Evolutionary conservation across 2,329 filamentous ascomycete species (phyloP).

Genomic region (Fusarium pseudonygamai): DNA sequence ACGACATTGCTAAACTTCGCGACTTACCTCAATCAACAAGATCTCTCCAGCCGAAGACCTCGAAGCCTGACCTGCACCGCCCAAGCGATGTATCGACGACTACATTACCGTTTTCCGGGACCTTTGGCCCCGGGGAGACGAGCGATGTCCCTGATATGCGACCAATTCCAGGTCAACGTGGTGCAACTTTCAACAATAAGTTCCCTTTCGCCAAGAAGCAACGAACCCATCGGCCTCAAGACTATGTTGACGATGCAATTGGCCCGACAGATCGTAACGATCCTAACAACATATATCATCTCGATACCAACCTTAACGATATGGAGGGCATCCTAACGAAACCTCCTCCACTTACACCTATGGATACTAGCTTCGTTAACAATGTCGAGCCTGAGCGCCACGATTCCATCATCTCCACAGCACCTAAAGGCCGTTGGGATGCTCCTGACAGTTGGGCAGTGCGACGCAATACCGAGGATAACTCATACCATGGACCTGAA

Average conservation of each 20-base stretch:
- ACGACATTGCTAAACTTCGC: conserved; percentile 52
- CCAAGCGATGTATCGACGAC: conserved; percentile 51
- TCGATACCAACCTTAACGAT: conserved; percentile 88
- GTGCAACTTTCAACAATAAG: conserved; percentile 68
- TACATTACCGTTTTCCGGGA: conserved; percentile 46
- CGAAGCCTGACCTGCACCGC: conserved; percentile 57
- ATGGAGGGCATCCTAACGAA: conserved; percentile 91
- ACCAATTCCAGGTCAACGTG: conserved; percentile 45
- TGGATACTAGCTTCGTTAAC: conserved; percentile 65
- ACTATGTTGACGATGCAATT: conserved; percentile 67
- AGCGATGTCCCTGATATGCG: conserved; percentile 46
- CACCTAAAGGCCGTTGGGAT: conserved; percentile 77
- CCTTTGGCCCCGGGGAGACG: conserved; percentile 41
- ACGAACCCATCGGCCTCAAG: conserved; percentile 56
- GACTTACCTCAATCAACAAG: conserved; percentile 63
- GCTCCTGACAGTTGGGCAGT: conserved; percentile 98
- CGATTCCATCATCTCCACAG: conserved; percentile 46
- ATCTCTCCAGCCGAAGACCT: conserved; percentile 62
- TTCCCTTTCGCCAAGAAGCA: conserved; percentile 69
- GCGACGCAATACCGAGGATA: conserved; percentile 75
- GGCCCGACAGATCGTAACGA: conserved; percentile 68
- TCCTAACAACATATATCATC: conserved; percentile 72
- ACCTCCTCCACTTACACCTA: conserved; percentile 75
- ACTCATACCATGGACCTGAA: conserved; percentile 64
- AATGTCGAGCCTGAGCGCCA: conserved; percentile 55